A percentile compares a stretch with the other conserved stretches of the same genome.
These are phyloP conservation scores for Colletotrichum sp. DNA, from an alignment of 2,329 filamentous ascomycete species.

Conservation along the genomic window DNA sequence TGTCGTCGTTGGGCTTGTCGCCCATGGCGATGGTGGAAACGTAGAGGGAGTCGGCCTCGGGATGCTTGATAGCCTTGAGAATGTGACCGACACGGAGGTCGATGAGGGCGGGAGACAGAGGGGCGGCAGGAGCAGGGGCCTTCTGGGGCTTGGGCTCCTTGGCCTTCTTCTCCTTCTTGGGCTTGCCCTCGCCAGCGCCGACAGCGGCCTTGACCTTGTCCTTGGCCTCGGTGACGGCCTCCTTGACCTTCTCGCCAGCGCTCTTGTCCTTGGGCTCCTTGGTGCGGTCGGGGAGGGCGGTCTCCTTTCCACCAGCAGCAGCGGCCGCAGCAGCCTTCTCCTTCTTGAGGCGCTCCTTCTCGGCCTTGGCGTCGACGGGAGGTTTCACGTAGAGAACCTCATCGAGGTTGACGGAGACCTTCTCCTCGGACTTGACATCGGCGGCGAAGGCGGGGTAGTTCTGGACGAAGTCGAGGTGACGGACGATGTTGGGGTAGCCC, in stretches of 20 bases:
- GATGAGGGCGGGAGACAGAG: slow-evolving; percentile 83
- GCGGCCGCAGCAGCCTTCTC: slow-evolving; percentile 79
- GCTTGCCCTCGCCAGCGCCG: slow-evolving; percentile 43
- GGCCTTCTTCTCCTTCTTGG: slow-evolving; percentile 88
- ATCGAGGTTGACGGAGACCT: slow-evolving; percentile 78
- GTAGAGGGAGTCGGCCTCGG: slow-evolving; percentile 94
- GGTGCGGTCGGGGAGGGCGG: slow-evolving; percentile 62
- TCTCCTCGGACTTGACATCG: slow-evolving; percentile 72
- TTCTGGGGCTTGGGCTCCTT: slow-evolving; percentile 81
- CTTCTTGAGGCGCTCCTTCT: slow-evolving; percentile 97
- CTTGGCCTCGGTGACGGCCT: slow-evolving; percentile 51
- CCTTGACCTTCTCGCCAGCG: slow-evolving; percentile 52
- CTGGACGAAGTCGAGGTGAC: slow-evolving; percentile 93
- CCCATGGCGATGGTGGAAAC: slow-evolving; percentile 96
- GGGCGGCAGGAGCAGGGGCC: slow-evolving; percentile 71
- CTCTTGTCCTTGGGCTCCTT: slow-evolving; percentile 67
- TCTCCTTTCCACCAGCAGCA: slow-evolving; percentile 47
- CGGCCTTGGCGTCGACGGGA: slow-evolving; percentile 87
- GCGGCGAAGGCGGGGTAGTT: slow-evolving; percentile 80
- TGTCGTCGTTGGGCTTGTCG: slow-evolving; percentile 87
- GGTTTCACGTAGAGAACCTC: slow-evolving; percentile 89
- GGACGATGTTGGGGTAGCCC: slow-evolving; percentile 89
- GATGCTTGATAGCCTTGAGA: slow-evolving; percentile 92
- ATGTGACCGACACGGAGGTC: slow-evolving; percentile 98
- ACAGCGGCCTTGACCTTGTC: slow-evolving; percentile 52